Evolutionary conservation across 1,284 basidiomycete genomes (phyloP).

Genomic region (Fomitiporia mediterranea): DNA sequence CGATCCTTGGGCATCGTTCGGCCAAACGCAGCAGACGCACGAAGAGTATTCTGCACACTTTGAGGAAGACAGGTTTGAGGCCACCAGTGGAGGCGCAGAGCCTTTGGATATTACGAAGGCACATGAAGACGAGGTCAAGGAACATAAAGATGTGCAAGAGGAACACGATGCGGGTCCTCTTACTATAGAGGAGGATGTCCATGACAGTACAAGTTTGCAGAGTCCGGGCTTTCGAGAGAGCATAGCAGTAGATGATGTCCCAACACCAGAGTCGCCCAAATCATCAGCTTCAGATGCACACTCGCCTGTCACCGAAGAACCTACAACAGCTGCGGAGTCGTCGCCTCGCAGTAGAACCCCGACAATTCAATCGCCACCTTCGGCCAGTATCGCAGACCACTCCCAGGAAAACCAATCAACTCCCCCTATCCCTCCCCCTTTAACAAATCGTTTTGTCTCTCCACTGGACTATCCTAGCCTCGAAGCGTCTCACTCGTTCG

Average conservation of each 20-base stretch:
- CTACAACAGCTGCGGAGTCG: neutral
- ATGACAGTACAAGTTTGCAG: conserved; percentile 1
- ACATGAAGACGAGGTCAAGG: neutral
- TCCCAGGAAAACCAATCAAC: no score
- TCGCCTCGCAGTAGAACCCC: neutral
- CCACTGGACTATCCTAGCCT: conserved; percentile 47
- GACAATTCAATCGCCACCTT: neutral
- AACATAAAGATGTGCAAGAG: neutral
- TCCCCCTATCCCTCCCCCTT: conserved; percentile 21
- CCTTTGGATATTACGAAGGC: neutral
- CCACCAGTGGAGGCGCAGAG: neutral
- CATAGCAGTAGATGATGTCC: conserved; percentile 9
- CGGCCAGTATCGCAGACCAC: neutral
- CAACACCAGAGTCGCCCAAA: neutral
- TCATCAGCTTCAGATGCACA: neutral
- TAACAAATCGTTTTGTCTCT: conserved; percentile 37
- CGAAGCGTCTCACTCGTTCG: conserved; percentile 43
- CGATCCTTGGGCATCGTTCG: conserved; percentile 66
- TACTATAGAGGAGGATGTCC: neutral
- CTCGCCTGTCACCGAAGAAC: neutral
- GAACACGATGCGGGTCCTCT: neutral
- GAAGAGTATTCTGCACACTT: neutral
- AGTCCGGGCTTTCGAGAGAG: conserved; percentile 18
- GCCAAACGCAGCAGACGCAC: conserved; percentile 22
- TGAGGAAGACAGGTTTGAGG: neutral